These are phyloP conservation scores for Syzygium syzygioides DNA, from an alignment of 441 rosid species.

Conservation along the genomic window DNA sequence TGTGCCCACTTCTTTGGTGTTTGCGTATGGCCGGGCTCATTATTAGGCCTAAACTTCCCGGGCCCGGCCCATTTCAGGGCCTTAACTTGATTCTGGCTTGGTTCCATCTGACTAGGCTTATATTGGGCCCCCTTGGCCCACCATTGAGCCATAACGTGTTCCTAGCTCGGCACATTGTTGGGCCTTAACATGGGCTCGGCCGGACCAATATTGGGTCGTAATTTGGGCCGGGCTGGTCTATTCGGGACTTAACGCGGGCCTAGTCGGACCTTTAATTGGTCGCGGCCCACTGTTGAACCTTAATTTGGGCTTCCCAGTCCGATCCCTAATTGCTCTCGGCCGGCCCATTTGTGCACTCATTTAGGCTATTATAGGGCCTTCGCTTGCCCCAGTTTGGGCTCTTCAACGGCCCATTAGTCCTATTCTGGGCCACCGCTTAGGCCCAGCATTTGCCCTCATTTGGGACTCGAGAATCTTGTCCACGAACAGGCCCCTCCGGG, in stretches of 20 bases:
- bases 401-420: neutral
- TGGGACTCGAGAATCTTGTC: neutral
- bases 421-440: neutral
- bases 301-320: neutral
- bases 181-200: neutral
- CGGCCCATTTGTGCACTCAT: neutral
- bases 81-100: neutral
- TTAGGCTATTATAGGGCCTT: neutral
- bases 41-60: neutral
- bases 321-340: neutral
- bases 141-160: neutral
- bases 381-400: neutral
- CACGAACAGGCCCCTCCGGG: neutral
- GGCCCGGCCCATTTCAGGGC: neutral
- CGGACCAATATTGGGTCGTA: neutral
- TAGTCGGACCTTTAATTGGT: neutral
- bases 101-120: neutral
- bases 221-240: neutral
- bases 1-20: neutral
- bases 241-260: neutral
- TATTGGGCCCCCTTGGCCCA: neutral
- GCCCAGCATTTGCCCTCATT: neutral
- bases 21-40: neutral
- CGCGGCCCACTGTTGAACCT: neutral
- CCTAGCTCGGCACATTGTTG: neutral